These are phyloP conservation scores for Pseudogymnoascus sp. DNA, from an alignment of 2,329 filamentous ascomycete species.

Conservation along the genomic window DNA sequence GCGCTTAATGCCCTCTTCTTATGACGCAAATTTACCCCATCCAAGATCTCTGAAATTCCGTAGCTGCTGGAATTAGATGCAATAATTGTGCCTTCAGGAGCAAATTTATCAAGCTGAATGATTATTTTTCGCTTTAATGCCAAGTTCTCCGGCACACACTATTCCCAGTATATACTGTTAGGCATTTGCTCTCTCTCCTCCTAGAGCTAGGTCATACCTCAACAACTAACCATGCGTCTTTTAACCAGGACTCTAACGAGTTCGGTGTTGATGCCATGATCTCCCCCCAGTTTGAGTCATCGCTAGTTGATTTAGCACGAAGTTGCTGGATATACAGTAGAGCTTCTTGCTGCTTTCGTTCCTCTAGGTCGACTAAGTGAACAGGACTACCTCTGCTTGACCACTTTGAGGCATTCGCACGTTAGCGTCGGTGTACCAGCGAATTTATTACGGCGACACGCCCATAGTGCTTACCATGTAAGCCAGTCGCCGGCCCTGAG, in stretches of 20 bases:
- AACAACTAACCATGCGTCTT: constrained; percentile 31
- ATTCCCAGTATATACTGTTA: background rate
- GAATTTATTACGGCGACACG: background rate
- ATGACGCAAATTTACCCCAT: constrained; percentile 32
- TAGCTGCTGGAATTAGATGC: constrained; percentile 45
- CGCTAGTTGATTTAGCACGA: background rate
- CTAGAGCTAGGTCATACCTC: constrained; percentile 25
- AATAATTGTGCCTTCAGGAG: constrained; percentile 34
- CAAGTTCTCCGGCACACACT: constrained; percentile 38
- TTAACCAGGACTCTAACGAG: constrained; percentile 15
- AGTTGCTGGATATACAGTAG: constrained; percentile 27
- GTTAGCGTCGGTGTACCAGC: background rate
- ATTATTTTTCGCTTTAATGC: constrained; percentile 36
- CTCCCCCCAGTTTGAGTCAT: constrained; percentile 25
- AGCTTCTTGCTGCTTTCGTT: constrained; percentile 28
- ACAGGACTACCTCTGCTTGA: constrained; percentile 31
- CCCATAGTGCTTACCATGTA: constrained; percentile 29
- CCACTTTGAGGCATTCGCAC: constrained; percentile 27
- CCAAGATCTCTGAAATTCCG: constrained; percentile 38
- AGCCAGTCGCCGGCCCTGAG: constrained; percentile 33
- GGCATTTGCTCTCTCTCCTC: background rate
- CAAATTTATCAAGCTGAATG: constrained; percentile 34
- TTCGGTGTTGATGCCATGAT: constrained; percentile 20
- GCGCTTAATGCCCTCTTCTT: constrained; percentile 35
- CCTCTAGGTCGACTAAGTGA: constrained; percentile 29